Conservation (phyloP, 345 rosid species). For the Populus alba region DNA sequence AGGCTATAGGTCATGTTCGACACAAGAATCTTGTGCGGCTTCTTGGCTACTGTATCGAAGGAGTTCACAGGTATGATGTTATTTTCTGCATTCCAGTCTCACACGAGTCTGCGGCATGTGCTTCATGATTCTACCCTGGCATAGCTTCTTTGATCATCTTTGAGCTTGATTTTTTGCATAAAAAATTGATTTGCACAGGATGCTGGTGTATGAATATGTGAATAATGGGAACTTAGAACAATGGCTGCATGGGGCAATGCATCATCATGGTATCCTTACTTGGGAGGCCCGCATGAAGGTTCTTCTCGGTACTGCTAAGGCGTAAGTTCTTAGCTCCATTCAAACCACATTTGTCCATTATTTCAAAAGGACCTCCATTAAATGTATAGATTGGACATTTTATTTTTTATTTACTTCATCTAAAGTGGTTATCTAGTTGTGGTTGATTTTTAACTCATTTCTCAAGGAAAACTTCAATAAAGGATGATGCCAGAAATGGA, state of each 20-base stretch:
- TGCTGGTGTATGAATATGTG: constrained; percentile 30
- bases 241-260: constrained; percentile 30
- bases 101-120: background rate
- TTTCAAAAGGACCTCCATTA: background rate
- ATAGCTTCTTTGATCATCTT: background rate
- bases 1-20: constrained; percentile 94
- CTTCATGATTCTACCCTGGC: background rate
- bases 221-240: constrained; percentile 30
- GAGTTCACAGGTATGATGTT: constrained; percentile 67
- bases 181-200: constrained; percentile 1
- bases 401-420: background rate
- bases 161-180: background rate
- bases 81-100: background rate
- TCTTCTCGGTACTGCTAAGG: constrained; percentile 36
- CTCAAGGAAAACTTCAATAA: background rate
- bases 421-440: background rate
- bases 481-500: background rate
- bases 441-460: background rate
- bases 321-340: constrained; percentile 17
- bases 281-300: constrained; percentile 34
- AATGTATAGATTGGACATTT: background rate
- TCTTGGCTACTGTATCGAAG: constrained; percentile 90
- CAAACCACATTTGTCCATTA: background rate
- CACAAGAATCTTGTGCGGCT: constrained; percentile 94
- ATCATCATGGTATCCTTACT: constrained; percentile 21